A percentile compares a stretch with the other conserved stretches of the same genome.
Conservation (phyloP, 495 filamentous ascomycete species). For the Aspergillus nidulans region DNA sequence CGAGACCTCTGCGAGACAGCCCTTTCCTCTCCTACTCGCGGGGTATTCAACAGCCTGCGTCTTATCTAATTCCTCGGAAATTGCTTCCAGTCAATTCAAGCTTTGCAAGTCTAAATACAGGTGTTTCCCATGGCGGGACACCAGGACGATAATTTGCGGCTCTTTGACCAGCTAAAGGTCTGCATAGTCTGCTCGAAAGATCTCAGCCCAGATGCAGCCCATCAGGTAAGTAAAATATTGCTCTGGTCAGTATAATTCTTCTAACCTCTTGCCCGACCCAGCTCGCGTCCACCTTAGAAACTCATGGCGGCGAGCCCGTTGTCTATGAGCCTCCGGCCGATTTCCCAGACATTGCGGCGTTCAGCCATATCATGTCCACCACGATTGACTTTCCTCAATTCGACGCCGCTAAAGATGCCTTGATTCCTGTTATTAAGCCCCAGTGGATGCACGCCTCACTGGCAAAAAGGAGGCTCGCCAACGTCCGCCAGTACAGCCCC, state of each 20-base stretch:
- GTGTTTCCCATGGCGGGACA: slow-evolving; percentile 26
- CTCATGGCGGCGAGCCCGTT: slow-evolving; percentile 51
- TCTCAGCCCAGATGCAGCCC: slow-evolving; percentile 42
- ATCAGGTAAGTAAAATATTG: slow-evolving; percentile 28
- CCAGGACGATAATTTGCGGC: slow-evolving; percentile 25
- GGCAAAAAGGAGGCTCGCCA: slow-evolving; percentile 62
- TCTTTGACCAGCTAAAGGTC: slow-evolving; percentile 42
- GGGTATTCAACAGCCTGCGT: not conserved
- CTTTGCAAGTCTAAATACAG: not conserved
- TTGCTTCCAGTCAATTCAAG: not conserved
- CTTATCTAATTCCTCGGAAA: not conserved
- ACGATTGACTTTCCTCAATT: slow-evolving; percentile 89
- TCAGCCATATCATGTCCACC: slow-evolving; percentile 79
- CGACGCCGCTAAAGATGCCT: slow-evolving; percentile 57
- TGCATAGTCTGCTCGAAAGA: slow-evolving; percentile 44
- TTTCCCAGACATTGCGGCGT: slow-evolving; percentile 50
- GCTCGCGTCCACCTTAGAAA: slow-evolving; percentile 37
- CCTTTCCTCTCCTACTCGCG: not conserved
- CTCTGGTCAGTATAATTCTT: slow-evolving; percentile 4
- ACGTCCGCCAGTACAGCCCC: slow-evolving; percentile 78
- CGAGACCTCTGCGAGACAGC: not conserved
- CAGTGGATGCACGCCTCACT: slow-evolving; percentile 73
- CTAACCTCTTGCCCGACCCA: not conserved
- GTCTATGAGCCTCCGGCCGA: slow-evolving; percentile 41
- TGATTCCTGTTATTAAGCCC: slow-evolving; percentile 81